Base-by-base conservation (phyloP, 78 protist species). In the Dictyostelium brefeldianum region DNA sequence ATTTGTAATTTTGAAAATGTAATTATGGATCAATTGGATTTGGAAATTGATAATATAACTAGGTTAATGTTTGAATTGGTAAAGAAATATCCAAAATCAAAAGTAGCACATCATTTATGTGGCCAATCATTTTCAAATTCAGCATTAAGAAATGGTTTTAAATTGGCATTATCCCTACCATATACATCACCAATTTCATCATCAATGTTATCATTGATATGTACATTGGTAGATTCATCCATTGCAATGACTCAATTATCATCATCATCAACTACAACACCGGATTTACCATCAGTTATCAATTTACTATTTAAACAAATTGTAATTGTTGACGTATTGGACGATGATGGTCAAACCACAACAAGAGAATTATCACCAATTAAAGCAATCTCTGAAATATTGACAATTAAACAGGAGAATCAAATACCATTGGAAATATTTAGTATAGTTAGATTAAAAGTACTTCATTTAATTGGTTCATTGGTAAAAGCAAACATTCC, bases 61-160 rank as follows among this genome's bases (percentile, higher is more conserved):
- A 56, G 51, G 22, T 50, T 87, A 7, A 64, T 87, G 54, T 41
- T 41, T 9, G 93, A 87, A 25, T 59, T 87, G 11, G 47, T 87
- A 41, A 74, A 64, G 51, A 87, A 77, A 36, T 87, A 87, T 70
- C 80, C 93, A 46, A 87, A 77, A 29, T 87, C 93, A 12, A 87
- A 87, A 41, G 67, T 87, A 17, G 80, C 93, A 4, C 81, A 87
- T 48, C 93, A 77, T 51, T 64, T 87, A n/a, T 56, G 70, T 25
- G 93, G 93, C 11, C 83, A 87, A 59, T 87, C 93, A 64, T 87
- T 87, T 59, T 87, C 93, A 5, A 87, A 59, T 36, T 29, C 53
- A 0, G 25, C 77, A 3, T n/a, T 87, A 10, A 41, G 57, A 18
- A 87, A 77, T 51, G 74, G 78, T 11, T 87, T 87, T 36, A 56